Percentiles rank a stretch among this genome's conserved stretches.
phyloP scores from a whole-genome alignment of 2,329 filamentous ascomycete species.

The Sporothrix brasiliensis region DNA sequence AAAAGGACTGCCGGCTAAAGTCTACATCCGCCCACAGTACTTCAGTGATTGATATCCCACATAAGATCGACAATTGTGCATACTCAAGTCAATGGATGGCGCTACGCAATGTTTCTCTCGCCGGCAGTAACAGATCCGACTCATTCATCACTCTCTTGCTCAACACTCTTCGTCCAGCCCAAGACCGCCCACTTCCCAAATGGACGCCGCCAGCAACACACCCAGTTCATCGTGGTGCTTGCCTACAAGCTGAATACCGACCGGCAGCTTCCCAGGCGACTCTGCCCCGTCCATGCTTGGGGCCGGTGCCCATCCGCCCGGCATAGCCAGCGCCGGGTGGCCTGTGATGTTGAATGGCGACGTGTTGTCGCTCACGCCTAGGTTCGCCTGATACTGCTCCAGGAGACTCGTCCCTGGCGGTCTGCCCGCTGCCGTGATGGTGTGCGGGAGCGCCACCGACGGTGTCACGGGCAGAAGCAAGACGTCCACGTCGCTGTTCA shows the following conservation, averaged over 20 bases:
- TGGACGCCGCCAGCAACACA: slow-evolving; percentile 40
- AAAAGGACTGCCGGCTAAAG: not conserved
- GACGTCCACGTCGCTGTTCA: slow-evolving; percentile 48
- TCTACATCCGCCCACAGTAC: not conserved
- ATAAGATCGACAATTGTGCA: no score
- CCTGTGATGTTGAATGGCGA: slow-evolving; percentile 55
- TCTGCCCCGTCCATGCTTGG: slow-evolving; percentile 30
- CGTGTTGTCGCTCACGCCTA: slow-evolving; percentile 52
- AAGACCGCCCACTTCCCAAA: slow-evolving; percentile 42
- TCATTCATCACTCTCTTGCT: not conserved
- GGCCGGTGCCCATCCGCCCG: slow-evolving; percentile 44
- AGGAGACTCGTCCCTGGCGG: slow-evolving; percentile 41
- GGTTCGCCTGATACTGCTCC: slow-evolving; percentile 49
- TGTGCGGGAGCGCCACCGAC: slow-evolving; percentile 50
- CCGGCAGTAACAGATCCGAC: not conserved
- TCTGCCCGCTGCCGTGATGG: slow-evolving; percentile 33
- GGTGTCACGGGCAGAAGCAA: slow-evolving; percentile 53
- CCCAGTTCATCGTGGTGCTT: slow-evolving; percentile 40
- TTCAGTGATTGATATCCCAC: no score
- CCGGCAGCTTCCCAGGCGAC: slow-evolving; percentile 38
- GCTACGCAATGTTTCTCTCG: no score
- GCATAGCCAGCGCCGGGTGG: slow-evolving; percentile 54
- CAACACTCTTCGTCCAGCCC: slow-evolving; percentile 36
- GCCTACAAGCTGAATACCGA: slow-evolving; percentile 43
- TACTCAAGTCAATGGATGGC: no score